Evolutionary conservation across 2,329 filamentous ascomycete species (phyloP), one percentile per base, ranked within the genome.

Genomic region (Thermomyces lanuginosus): DNA sequence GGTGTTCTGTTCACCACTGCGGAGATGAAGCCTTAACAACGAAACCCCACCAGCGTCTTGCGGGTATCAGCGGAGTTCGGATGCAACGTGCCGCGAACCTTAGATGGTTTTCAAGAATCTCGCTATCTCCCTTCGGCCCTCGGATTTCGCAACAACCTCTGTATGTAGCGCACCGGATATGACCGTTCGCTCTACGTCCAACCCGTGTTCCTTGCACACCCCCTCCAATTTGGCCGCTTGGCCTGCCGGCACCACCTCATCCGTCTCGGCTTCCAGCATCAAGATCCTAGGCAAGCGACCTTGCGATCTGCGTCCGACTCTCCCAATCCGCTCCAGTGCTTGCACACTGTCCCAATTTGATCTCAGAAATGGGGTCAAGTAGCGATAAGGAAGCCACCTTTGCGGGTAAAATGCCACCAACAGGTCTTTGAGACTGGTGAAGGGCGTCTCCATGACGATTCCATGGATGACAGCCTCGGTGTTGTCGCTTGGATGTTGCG

Each of bases 331-430:
- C 3, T 44, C 44, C 30, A 66, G 32, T 2, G 60, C 55, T 1
- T 30, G 36, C 13, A 50, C 46, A 24, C 51, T 61, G 35, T 66
- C 59, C 64, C 65, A 69, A 22, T 53, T 53, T 30, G 59, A 83
- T 37, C 76, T 63, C 7, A 84, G 58, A 42, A 84, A 83, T 0
- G 74, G 75, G 60, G 71, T 70, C 0, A 86, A 59, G 44, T 84
- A 72, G 24, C 67, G 66, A 45, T 86, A 86, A 0, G 79, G 79
- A 5, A 84, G 56, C 76, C 78, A 84, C 39, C 68, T 77, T 39
- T 83, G 76, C 1, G 78, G 78, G 42, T 84, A 86, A 2, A 86
- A 49, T 1, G 68, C 70, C 21, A 66, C 55, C 4, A 86, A 58
- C 76, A 86, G 82, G 10, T 65, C 66, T 31, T 66, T 62, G 29